phyloP scores from a whole-genome alignment of 169 alveolate species.

The Plasmodium gonderi region DNA sequence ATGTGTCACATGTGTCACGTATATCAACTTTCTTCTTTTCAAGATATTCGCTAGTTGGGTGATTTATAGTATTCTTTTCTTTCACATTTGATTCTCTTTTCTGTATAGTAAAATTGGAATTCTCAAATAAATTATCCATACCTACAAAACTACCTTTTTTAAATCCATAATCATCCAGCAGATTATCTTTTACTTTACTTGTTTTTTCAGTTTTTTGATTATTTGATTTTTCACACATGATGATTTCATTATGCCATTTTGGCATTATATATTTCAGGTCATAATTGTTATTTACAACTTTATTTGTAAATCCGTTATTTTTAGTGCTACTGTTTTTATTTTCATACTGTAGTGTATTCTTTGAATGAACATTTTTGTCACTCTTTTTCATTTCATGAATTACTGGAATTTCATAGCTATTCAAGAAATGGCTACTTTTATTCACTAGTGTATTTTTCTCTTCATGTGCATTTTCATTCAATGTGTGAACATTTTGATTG shows the following conservation, averaged over 20 bases:
- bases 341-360: neutral
- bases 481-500: neutral
- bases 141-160: neutral
- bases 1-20: neutral
- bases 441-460: neutral
- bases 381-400: slow-evolving; percentile 1
- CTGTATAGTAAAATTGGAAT: neutral
- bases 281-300: neutral
- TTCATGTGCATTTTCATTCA: neutral
- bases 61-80: neutral
- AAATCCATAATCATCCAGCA: neutral
- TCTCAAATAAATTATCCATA: neutral
- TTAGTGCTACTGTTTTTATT: neutral
- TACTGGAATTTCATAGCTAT: neutral
- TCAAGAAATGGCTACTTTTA: neutral
- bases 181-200: neutral
- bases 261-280: neutral
- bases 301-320: slow-evolving; percentile 1
- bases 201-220: neutral
- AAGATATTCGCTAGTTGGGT: neutral
- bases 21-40: neutral
- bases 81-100: neutral
- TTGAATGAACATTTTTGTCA: neutral
- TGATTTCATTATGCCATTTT: neutral
- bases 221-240: neutral